Percentiles rank a stretch among this genome's conserved stretches.
phyloP scores from a whole-genome alignment of 768 basidiomycete species.

The Leucocoprinus birnbaumii region DNA sequence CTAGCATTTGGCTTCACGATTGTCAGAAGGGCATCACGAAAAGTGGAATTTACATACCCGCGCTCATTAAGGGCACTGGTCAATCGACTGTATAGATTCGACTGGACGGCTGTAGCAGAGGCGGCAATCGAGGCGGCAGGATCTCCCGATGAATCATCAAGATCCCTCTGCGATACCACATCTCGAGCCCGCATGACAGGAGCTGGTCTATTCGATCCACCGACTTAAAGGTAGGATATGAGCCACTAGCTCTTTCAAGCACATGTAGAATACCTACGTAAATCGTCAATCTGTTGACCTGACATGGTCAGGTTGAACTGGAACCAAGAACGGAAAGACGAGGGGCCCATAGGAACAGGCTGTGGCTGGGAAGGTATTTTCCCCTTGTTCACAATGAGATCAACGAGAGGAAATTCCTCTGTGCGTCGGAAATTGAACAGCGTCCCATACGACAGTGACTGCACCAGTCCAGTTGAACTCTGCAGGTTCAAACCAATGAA shows the following conservation, averaged over 20 bases:
- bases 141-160: slow-evolving; percentile 7
- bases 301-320: slow-evolving; percentile 45
- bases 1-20: slow-evolving; percentile 69
- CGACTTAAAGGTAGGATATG: slow-evolving; percentile 41
- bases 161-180: slow-evolving; percentile 6
- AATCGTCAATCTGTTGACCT: slow-evolving; percentile 57
- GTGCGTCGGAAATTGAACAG: slow-evolving; percentile 55
- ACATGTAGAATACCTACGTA: slow-evolving; percentile 39
- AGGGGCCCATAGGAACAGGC: slow-evolving; percentile 56
- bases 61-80: slow-evolving; percentile 58
- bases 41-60: slow-evolving; percentile 52
- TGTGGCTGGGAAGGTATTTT: slow-evolving; percentile 55
- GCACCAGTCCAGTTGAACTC: slow-evolving; percentile 27
- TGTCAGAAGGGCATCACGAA: no score
- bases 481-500: slow-evolving; percentile 44
- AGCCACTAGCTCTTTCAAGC: neutral
- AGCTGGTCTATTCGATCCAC: slow-evolving; percentile 60
- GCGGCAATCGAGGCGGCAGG: slow-evolving; percentile 26
- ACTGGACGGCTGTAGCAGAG: slow-evolving; percentile 32
- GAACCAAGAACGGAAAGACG: slow-evolving; percentile 57
- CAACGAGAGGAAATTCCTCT: slow-evolving; percentile 48
- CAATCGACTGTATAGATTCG: slow-evolving; percentile 41
- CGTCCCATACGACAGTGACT: slow-evolving; percentile 47
- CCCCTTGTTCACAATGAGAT: slow-evolving; percentile 40
- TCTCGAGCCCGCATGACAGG: slow-evolving; percentile 25